Evolutionary conservation across 1,139 yeast species (phyloP), one percentile per base, ranked within the genome.

Genomic region (Hyphopichia wangnamkhiaoensis): DNA sequence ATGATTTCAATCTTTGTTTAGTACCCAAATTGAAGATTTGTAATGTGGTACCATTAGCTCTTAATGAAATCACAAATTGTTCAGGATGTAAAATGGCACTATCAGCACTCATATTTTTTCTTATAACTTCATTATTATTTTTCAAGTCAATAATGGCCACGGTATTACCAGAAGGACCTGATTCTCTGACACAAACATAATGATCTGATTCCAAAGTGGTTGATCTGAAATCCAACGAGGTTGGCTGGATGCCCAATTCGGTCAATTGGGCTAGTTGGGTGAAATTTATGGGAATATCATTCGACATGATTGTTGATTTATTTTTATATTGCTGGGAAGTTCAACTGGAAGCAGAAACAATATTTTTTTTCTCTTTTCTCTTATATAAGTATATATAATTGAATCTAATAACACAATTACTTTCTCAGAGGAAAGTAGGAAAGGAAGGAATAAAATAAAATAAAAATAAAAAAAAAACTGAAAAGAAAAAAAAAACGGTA

Each of bases 101-200:
- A 67, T 94, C 99, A 36, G 98, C 99, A 41, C 89, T 80, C 96
- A 94, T 94, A 63, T 87, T 86, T 68, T 94, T 91, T 58, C 95
- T 82, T 33, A 80, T 74, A 23, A 82, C 80, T 51, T 88, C 83
- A 53, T 81, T 78, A 68, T 82, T 82, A 59, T 88, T 82, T 49
- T 80, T 74, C 59, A 93, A 76, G 61, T 93, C 93, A 49, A 94
- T 80, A 54, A 94, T 93, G 37, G 96, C 96, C 40, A 94, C 98
- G 10, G 93, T 77, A 65, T 89, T 90, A 46, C 94, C 90, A 13
- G 34, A 6, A 43, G 83, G 81, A 37, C 82, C 74, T 27, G 80
- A 71, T 66, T 93, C 98, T 59, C 98, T 82, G 34, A 88, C 82
- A 59, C 96, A 87, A 25, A 93, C 87, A 68, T 84, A 93, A 59